These are phyloP conservation scores for Mucor sp. DNA, from an alignment of 371 early-diverging fungal species.

Conservation along the genomic window DNA sequence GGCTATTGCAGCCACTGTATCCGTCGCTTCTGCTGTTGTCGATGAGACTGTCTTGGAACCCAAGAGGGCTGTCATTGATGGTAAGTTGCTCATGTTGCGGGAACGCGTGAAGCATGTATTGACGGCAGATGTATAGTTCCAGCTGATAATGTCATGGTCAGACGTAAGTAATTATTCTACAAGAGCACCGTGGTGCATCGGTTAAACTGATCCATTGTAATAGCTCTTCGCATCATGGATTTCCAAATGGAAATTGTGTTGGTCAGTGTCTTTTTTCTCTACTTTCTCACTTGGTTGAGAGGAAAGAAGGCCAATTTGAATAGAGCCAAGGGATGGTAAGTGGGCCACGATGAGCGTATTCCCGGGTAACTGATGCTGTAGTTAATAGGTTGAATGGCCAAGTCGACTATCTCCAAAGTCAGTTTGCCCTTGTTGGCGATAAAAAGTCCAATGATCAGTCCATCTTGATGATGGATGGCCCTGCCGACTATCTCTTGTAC, in stretches of 20 bases:
- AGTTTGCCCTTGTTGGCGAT: slow-evolving; percentile 74
- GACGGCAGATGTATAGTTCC: not conserved
- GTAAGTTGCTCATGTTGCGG: not conserved
- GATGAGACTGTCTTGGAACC: not conserved
- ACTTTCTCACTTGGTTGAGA: slow-evolving; percentile 29
- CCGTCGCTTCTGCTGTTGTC: not conserved
- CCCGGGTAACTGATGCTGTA: too few species aligned
- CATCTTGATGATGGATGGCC: slow-evolving; percentile 69
- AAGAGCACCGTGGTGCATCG: not conserved
- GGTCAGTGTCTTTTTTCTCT: slow-evolving; percentile 16
- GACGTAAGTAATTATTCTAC: slow-evolving; percentile 12
- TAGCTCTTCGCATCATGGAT: slow-evolving; percentile 31
- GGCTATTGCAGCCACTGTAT: not conserved
- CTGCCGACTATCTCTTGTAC: slow-evolving; percentile 70
- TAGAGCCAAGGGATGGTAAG: slow-evolving; percentile 46
- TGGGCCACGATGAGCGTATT: too few species aligned
- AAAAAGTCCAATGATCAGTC: slow-evolving; percentile 37
- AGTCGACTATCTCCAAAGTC: slow-evolving; percentile 35
- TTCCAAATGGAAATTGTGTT: slow-evolving; percentile 39
- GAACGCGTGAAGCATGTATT: not conserved
- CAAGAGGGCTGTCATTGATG: slow-evolving; percentile 8
- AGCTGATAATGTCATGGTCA: slow-evolving; percentile 12
- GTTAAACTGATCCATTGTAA: not conserved
- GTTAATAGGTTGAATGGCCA: slow-evolving; percentile 38
- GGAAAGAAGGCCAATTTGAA: slow-evolving; percentile 36